Percentiles rank a stretch among this genome's conserved stretches.
phyloP scores from a whole-genome alignment of 495 filamentous ascomycete species.

The Penicillium malachiteum region DNA sequence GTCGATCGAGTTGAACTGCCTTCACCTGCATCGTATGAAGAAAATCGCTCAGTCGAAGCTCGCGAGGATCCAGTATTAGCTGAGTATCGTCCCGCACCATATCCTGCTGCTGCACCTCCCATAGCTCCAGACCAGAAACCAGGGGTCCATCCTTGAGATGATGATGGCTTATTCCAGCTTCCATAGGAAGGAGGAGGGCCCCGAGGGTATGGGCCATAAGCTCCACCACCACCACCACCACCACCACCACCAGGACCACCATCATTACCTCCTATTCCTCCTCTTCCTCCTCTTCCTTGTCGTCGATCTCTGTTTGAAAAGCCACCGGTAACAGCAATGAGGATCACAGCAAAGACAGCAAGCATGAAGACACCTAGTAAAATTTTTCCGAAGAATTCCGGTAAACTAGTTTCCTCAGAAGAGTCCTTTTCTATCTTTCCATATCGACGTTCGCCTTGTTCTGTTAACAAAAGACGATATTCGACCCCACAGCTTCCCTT shows the following conservation, averaged over 20 bases:
- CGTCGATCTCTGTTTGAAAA: constrained; percentile 15
- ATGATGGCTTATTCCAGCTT: constrained; percentile 37
- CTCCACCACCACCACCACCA: constrained; percentile 52
- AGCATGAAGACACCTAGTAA: constrained; percentile 53
- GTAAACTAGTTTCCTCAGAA: not conserved
- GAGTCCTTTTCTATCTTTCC: constrained; percentile 32
- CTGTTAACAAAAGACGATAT: constrained; percentile 80
- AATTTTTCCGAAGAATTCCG: constrained; percentile 30
- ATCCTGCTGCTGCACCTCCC: constrained; percentile 69
- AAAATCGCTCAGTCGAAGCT: constrained; percentile 8
- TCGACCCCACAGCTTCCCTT: constrained; percentile 93
- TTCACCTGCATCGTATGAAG: constrained; percentile 43
- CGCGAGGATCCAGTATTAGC: constrained; percentile 15
- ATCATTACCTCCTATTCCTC: constrained; percentile 52
- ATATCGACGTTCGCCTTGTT: constrained; percentile 71
- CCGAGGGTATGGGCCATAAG: constrained; percentile 42
- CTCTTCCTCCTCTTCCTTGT: constrained; percentile 29
- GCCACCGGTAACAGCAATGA: constrained; percentile 16
- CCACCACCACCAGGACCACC: constrained; percentile 37
- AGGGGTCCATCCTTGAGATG: constrained; percentile 64
- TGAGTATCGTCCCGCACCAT: constrained; percentile 60
- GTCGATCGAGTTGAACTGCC: constrained; percentile 49
- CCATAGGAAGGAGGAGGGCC: constrained; percentile 62
- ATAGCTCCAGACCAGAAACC: constrained; percentile 85
- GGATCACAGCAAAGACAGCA: constrained; percentile 35